phyloP scores from a whole-genome alignment of 306 rosid species.

The Rosa persica region DNA sequence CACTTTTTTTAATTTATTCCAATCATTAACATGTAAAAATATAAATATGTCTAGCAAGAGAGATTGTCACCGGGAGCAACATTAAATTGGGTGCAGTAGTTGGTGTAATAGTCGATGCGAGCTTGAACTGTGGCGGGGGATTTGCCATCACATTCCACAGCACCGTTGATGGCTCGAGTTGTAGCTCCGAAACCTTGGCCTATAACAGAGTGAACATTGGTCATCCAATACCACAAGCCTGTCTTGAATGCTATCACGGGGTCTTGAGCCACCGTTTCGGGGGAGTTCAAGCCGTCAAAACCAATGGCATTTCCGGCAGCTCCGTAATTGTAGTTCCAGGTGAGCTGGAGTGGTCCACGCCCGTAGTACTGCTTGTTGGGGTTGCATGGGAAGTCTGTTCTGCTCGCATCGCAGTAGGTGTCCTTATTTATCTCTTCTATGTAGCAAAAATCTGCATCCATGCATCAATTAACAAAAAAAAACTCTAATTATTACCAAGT shows the following conservation, averaged over 20 bases:
- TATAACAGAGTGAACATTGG: not conserved
- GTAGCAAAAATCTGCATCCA: slow-evolving; percentile 26
- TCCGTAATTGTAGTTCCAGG: slow-evolving; percentile 21
- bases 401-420: not conserved
- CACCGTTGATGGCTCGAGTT: slow-evolving; percentile 26
- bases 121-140: not conserved
- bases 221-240: slow-evolving; percentile 35
- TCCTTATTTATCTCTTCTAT: slow-evolving; percentile 17
- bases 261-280: slow-evolving; percentile 12
- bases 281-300: slow-evolving; percentile 17
- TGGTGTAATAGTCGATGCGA: slow-evolving; percentile 22
- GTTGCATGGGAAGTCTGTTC: slow-evolving; percentile 14
- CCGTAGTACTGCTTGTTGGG: slow-evolving; percentile 4
- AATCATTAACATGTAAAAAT: not conserved
- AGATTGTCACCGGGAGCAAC: slow-evolving; percentile 35
- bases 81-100: slow-evolving; percentile 23
- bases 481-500: not conserved
- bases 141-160: slow-evolving; percentile 25
- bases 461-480: not conserved
- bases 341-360: slow-evolving; percentile 24
- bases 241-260: not conserved
- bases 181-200: slow-evolving; percentile 38
- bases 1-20: not conserved
- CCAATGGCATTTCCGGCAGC: slow-evolving; percentile 7
- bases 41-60: not conserved